phyloP scores from a whole-genome alignment of 768 basidiomycete genomes.

The Tylopilus cervinicoccineus region DNA sequence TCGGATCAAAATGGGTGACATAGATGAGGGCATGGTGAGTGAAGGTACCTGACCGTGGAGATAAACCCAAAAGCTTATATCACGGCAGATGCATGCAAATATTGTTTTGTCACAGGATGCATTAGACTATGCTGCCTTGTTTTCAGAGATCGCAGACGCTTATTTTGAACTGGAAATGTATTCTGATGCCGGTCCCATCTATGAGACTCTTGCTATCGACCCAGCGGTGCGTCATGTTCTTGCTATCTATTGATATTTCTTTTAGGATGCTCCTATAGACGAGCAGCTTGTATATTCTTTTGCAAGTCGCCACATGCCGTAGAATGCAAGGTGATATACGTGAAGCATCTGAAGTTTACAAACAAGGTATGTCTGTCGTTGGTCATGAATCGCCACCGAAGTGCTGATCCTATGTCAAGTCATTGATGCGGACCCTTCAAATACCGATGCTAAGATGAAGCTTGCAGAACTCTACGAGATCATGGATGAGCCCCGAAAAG shows the following conservation, averaged over 20 bases:
- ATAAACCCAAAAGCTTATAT: background rate
- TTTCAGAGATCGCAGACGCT: constrained; percentile 81
- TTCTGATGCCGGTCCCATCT: constrained; percentile 75
- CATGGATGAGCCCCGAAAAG: constrained; percentile 71
- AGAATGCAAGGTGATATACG: constrained; percentile 70
- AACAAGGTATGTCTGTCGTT: constrained; percentile 53
- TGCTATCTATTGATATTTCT: background rate
- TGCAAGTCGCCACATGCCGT: constrained; percentile 80
- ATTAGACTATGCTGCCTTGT: constrained; percentile 72
- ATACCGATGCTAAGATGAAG: constrained; percentile 83
- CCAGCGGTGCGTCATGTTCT: constrained; percentile 50
- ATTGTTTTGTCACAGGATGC: constrained; percentile 70
- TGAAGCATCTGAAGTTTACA: constrained; percentile 80
- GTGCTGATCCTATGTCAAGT: constrained; percentile 45
- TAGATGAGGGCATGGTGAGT: constrained; percentile 75
- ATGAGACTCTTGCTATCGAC: constrained; percentile 72
- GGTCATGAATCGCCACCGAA: background rate
- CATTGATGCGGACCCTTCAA: constrained; percentile 63
- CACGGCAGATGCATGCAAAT: constrained; percentile 65
- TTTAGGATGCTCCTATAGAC: constrained; percentile 45
- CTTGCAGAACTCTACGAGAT: constrained; percentile 90
- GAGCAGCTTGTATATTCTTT: constrained; percentile 62
- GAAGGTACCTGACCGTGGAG: background rate
- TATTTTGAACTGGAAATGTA: constrained; percentile 68
- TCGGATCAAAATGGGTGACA: constrained; percentile 73